phyloP scores from a whole-genome alignment of 2,329 filamentous ascomycete species.

The Blumeria graminis region DNA sequence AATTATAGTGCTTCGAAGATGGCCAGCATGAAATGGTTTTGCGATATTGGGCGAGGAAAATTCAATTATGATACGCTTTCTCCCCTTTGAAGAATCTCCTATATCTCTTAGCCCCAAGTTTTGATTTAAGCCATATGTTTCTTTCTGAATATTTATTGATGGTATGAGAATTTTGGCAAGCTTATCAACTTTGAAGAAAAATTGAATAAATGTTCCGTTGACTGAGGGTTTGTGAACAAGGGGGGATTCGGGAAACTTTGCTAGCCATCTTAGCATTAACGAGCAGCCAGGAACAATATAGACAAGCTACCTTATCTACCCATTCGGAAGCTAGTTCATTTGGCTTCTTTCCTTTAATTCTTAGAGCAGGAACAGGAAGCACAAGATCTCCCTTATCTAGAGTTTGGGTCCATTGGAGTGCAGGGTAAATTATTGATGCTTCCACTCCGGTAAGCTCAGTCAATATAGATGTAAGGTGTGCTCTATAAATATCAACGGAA shows the following conservation, averaged over 20 bases:
- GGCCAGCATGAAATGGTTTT: conserved; percentile 56
- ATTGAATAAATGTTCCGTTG: conserved; percentile 48
- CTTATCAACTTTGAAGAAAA: conserved; percentile 53
- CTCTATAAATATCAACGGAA: conserved; percentile 56
- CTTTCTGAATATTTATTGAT: conserved; percentile 36
- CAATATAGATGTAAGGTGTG: conserved; percentile 47
- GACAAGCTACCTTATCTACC: conserved; percentile 27
- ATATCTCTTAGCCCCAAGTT: conserved; percentile 35
- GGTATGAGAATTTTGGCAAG: conserved; percentile 44
- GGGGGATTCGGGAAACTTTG: conserved; percentile 44
- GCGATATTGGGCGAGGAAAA: conserved; percentile 75
- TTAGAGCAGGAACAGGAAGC: conserved; percentile 54
- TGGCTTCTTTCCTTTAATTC: conserved; percentile 48
- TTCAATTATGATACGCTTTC: conserved; percentile 40
- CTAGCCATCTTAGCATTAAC: conserved; percentile 4
- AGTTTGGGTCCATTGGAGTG: conserved; percentile 53
- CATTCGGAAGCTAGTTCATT: conserved; percentile 36
- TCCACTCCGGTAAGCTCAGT: conserved; percentile 47
- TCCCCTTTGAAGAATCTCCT: conserved; percentile 25
- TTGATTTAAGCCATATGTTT: conserved; percentile 38
- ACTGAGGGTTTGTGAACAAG: conserved; percentile 45
- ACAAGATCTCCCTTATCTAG: conserved; percentile 67
- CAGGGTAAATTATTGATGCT: conserved; percentile 44
- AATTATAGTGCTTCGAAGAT: conserved; percentile 55
- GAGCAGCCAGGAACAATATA: background rate